Conservation (phyloP, 1,284 basidiomycete genomes). For the Cutaneotrichosporon daszewskae region DNA sequence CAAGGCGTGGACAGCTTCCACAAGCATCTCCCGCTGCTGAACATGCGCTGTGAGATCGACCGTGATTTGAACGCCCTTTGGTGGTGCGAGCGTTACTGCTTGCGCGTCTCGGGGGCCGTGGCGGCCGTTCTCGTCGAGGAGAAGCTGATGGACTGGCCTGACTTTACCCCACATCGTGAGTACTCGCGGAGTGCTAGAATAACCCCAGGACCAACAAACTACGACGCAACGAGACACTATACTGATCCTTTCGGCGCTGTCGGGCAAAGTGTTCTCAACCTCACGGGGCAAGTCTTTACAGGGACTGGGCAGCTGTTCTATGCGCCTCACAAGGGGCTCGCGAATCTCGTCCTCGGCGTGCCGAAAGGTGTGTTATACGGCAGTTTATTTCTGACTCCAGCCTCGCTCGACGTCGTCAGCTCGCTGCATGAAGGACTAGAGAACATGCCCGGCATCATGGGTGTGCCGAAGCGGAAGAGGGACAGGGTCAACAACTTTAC, state of each 20-base stretch:
- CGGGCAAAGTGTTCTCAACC: constrained; percentile 53
- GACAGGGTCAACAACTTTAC: constrained; percentile 50
- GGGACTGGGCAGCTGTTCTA: constrained; percentile 53
- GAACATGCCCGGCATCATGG: constrained; percentile 51
- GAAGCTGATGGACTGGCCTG: constrained; percentile 49
- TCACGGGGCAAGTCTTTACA: constrained; percentile 51
- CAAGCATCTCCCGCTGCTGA: constrained; percentile 57
- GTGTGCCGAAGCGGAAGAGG: constrained; percentile 48
- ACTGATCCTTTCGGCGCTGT: constrained; percentile 27
- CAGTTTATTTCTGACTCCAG: neutral
- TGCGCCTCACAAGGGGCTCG: constrained; percentile 45
- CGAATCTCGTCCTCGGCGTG: constrained; percentile 51
- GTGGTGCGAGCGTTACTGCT: constrained; percentile 56
- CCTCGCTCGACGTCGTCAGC: constrained; percentile 46
- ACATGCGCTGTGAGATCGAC: constrained; percentile 57
- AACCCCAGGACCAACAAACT: constrained; percentile 54
- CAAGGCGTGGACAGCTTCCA: constrained; percentile 58
- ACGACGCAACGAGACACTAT: constrained; percentile 43
- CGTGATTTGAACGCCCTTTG: constrained; percentile 54
- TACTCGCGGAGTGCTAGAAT: neutral
- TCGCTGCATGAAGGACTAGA: constrained; percentile 52
- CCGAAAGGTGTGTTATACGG: constrained; percentile 24
- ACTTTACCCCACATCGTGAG: constrained; percentile 53
- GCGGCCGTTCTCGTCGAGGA: constrained; percentile 54
- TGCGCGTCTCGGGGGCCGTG: constrained; percentile 56